Base-by-base conservation (phyloP, 805 yeast genomes). In the Clavispora asparagi region DNA sequence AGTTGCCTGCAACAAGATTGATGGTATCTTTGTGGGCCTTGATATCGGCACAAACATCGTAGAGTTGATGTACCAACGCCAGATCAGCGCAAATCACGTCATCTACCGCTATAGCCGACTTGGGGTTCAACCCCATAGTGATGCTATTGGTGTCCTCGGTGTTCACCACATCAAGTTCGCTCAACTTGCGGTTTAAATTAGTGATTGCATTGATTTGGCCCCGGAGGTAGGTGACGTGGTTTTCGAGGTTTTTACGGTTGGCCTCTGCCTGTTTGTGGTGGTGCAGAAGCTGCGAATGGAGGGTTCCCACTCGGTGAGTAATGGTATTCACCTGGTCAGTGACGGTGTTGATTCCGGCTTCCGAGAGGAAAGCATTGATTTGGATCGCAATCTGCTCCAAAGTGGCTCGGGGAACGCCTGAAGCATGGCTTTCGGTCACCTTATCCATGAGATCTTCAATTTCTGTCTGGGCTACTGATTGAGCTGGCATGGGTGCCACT, bases 11-110 rank as follows among this genome's bases (percentile, higher is more conserved):
- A 9, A 90, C 67, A 10, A 81, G 72, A 46, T 77, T 72, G 11
- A 78, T 57, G 0, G 91, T 71, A 58, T 91, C 96, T 28, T 77
- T 77, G n/a, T 83, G 74, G 1, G 95, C 87, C 49, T 76, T 73
- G 43, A 85, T 87, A 35, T 79, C 83, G 16, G 90, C 76, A 0
- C 79, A 78, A 1, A 84, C 66, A 17, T 77, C 77, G 58, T 85
- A 83, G 12, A 85, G 60, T 60, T 87, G 95, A 46, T 77, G 40
- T 23, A 69, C 70, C 32, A 69, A 50, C 6, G 63, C 63, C 62
- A 65, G 70, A 45, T 71, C 76, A 5, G 74, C 68, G 7, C 66
- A 59, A 6, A 69, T 59, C 17, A 71, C 47, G n/a, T 68, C 69
- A 41, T 70, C 74, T 28, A 71, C 51, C 7, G 51, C 45, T 13